phyloP scores from a whole-genome alignment of 352 stramenopile species.

The Blastocystis sp. region DNA sequence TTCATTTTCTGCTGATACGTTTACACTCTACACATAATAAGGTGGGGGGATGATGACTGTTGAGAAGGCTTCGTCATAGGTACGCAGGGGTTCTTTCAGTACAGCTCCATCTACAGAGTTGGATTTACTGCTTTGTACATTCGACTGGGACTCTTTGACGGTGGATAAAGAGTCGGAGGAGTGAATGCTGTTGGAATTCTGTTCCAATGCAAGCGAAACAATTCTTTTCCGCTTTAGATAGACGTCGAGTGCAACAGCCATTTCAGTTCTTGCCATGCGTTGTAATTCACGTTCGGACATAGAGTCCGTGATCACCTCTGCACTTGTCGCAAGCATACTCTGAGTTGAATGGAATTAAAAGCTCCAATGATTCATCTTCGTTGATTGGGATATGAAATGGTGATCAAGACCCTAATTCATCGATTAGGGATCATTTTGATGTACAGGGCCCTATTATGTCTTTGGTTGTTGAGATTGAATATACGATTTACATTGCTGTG shows the following conservation, averaged over 20 bases:
- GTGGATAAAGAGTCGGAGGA: not conserved
- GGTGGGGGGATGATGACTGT: not conserved
- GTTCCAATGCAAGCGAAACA: slow-evolving; percentile 4
- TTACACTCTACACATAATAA: not conserved
- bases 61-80: slow-evolving; percentile 45
- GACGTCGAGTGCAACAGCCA: slow-evolving; percentile 22
- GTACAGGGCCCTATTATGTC: not conserved
- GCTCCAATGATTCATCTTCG: not conserved
- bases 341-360: not conserved
- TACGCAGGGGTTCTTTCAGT: slow-evolving; percentile 29
- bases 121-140: not conserved
- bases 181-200: slow-evolving; percentile 12
- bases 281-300: slow-evolving; percentile 57
- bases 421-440: not conserved
- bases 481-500: no score
- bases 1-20: not conserved
- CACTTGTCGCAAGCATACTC: not conserved
- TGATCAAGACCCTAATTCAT: not conserved
- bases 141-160: not conserved
- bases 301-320: slow-evolving; percentile 6
- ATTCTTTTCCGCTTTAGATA: slow-evolving; percentile 41
- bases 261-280: slow-evolving; percentile 22
- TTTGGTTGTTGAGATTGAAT: no score
- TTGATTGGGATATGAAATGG: not conserved
- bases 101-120: not conserved